Conservation (phyloP, 1,284 basidiomycete genomes). For the Microbotryum silenes-acaulis region DNA sequence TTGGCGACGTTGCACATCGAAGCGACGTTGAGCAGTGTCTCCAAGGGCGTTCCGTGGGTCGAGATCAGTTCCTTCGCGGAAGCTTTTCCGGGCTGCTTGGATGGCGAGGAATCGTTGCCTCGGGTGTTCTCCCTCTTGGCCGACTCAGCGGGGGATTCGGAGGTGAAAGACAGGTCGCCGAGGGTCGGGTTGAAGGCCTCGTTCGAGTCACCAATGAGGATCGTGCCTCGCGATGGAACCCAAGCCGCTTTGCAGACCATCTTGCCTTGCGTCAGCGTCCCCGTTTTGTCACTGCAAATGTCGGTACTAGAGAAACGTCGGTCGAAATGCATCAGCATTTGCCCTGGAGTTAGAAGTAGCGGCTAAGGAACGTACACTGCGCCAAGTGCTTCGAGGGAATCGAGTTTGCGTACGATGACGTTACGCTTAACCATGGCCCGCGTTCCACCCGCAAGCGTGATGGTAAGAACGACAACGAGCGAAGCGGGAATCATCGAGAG, state of each 20-base stretch:
- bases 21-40: constrained; percentile 44
- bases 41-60: constrained; percentile 37
- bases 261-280: constrained; percentile 50
- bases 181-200: constrained; percentile 29
- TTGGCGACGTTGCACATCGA: constrained; percentile 48
- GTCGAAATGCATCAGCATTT: constrained; percentile 42
- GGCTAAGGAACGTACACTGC: constrained; percentile 14
- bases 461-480: constrained; percentile 40
- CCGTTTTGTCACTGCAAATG: constrained; percentile 59
- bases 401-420: constrained; percentile 50
- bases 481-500: constrained; percentile 51
- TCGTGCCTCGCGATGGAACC: constrained; percentile 43
- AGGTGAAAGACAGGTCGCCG: constrained; percentile 12
- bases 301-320: constrained; percentile 41
- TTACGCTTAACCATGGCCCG: constrained; percentile 49
- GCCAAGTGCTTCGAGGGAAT: constrained; percentile 54
- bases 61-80: constrained; percentile 33
- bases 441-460: constrained; percentile 49
- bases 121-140: constrained; percentile 7
- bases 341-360: too few relatives aligned
- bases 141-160: constrained; percentile 11
- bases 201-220: constrained; percentile 26
- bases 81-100: constrained; percentile 31
- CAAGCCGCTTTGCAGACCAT: constrained; percentile 54
- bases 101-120: constrained; percentile 15